Evolutionary conservation across 2,329 filamentous ascomycete genomes (phyloP).

Genomic region (Raffaelea arxii): DNA sequence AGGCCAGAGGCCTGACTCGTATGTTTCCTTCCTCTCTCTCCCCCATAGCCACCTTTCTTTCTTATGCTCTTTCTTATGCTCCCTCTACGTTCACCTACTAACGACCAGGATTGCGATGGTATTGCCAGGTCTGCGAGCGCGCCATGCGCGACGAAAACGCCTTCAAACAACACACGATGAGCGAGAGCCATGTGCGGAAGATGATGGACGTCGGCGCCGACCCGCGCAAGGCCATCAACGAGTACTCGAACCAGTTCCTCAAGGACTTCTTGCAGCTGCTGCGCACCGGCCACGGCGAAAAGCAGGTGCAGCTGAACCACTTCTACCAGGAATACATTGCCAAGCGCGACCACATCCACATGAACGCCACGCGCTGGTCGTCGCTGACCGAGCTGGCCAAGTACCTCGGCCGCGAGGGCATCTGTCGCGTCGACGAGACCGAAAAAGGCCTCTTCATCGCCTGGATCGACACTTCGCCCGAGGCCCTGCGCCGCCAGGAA

Average conservation of each 20-base stretch:
- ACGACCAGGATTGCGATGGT: conserved; percentile 88
- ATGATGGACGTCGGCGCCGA: conserved; percentile 85
- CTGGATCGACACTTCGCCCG: conserved; percentile 88
- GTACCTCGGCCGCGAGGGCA: conserved; percentile 71
- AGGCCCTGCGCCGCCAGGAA: conserved; percentile 71
- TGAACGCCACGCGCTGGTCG: conserved; percentile 88
- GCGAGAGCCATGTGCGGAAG: conserved; percentile 79
- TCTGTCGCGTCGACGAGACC: conserved; percentile 84
- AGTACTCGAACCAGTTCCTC: conserved; percentile 72
- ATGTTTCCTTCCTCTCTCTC: not conserved
- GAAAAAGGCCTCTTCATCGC: conserved; percentile 75
- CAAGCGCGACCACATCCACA: conserved; percentile 71
- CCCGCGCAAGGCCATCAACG: conserved; percentile 70
- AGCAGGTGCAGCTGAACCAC: conserved; percentile 77
- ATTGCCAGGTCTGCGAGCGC: conserved; percentile 72
- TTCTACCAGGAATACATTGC: conserved; percentile 94
- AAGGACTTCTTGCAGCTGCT: conserved; percentile 70
- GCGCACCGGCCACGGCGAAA: conserved; percentile 80
- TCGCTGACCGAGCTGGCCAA: conserved; percentile 87
- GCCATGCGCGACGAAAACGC: conserved; percentile 75
- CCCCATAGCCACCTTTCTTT: not conserved
- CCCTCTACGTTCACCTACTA: conserved; percentile 19
- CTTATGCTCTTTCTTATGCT: not conserved
- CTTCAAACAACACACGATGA: conserved; percentile 80
- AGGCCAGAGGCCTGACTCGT: conserved; percentile 51